These are phyloP conservation scores for Heterobasidion occidentale DNA, from an alignment of 1,284 basidiomycete species.

Conservation along the genomic window DNA sequence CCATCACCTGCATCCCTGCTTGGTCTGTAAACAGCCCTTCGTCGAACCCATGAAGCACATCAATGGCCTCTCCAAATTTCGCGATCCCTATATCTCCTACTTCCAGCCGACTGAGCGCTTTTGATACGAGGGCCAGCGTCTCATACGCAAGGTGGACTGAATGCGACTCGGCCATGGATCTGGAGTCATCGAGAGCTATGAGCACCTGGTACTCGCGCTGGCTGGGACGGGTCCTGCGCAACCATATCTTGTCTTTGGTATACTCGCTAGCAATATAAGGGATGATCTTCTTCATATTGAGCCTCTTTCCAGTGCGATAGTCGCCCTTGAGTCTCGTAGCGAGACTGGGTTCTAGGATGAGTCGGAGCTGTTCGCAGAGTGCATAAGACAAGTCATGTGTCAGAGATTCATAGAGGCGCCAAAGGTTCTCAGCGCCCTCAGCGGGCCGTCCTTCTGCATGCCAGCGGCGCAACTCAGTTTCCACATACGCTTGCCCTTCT, in stretches of 20 bases:
- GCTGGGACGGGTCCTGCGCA: constrained; percentile 89
- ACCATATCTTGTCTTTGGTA: constrained; percentile 99
- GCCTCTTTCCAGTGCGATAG: constrained; percentile 94
- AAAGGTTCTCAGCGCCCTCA: constrained; percentile 66
- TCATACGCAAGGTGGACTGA: constrained; percentile 94
- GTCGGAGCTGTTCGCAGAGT: constrained; percentile 93
- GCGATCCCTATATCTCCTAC: constrained; percentile 92
- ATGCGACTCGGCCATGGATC: constrained; percentile 93
- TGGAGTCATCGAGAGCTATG: constrained; percentile 92
- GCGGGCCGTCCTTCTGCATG: constrained; percentile 50
- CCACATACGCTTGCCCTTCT: constrained; percentile 28
- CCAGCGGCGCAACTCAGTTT: constrained; percentile 60
- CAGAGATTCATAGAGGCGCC: constrained; percentile 86
- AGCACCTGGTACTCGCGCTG: constrained; percentile 96
- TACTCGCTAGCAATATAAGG: constrained; percentile 98
- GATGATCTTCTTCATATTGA: constrained; percentile 99
- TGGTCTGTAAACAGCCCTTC: constrained; percentile 73
- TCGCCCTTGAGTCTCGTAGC: constrained; percentile 95
- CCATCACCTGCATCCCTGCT: constrained; percentile 75
- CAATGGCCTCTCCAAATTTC: constrained; percentile 84
- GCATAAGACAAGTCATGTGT: constrained; percentile 89
- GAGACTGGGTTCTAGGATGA: constrained; percentile 92
- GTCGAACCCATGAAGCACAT: constrained; percentile 85
- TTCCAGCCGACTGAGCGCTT: constrained; percentile 88
- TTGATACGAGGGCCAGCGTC: constrained; percentile 88